phyloP scores from a whole-genome alignment of 2,329 filamentous ascomycete species.

The Nemania bipapillata region DNA sequence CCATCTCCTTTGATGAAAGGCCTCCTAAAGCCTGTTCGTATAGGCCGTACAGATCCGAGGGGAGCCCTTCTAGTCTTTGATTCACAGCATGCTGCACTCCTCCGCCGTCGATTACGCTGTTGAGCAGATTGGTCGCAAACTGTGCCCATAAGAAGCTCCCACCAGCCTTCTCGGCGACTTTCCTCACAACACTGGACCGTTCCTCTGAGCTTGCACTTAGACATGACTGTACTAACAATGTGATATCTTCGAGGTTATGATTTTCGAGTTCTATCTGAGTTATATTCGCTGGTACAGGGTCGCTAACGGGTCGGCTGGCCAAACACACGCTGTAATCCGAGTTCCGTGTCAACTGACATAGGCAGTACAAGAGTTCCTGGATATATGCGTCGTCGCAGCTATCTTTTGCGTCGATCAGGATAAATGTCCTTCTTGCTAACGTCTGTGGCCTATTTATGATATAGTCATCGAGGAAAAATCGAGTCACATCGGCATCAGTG shows the following conservation, averaged over 20 bases:
- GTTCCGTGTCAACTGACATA: constrained; percentile 27
- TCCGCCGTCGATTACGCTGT: constrained; percentile 21
- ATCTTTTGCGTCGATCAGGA: constrained; percentile 28
- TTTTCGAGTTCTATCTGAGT: constrained; percentile 24
- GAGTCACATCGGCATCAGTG: constrained; percentile 21
- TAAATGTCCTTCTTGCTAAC: constrained; percentile 32
- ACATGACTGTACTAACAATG: constrained; percentile 16
- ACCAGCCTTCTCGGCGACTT: constrained; percentile 24
- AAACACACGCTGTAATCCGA: constrained; percentile 32
- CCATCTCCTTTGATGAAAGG: constrained; percentile 28
- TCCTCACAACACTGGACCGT: not conserved
- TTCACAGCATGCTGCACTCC: constrained; percentile 17
- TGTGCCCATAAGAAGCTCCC: constrained; percentile 36
- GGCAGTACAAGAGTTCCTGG: constrained; percentile 28
- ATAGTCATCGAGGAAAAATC: constrained; percentile 34
- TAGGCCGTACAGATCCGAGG: constrained; percentile 25
- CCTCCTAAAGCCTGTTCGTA: constrained; percentile 28
- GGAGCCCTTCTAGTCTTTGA: constrained; percentile 23
- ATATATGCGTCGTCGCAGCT: constrained; percentile 30
- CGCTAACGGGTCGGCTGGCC: constrained; percentile 28
- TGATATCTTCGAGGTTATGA: constrained; percentile 32
- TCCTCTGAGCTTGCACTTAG: constrained; percentile 17
- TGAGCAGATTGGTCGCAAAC: constrained; percentile 32
- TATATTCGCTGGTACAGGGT: constrained; percentile 15
- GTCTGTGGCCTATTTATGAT: constrained; percentile 10